phyloP scores from a whole-genome alignment of 2,329 filamentous ascomycete genomes.

The Rugonectria rugulosa region DNA sequence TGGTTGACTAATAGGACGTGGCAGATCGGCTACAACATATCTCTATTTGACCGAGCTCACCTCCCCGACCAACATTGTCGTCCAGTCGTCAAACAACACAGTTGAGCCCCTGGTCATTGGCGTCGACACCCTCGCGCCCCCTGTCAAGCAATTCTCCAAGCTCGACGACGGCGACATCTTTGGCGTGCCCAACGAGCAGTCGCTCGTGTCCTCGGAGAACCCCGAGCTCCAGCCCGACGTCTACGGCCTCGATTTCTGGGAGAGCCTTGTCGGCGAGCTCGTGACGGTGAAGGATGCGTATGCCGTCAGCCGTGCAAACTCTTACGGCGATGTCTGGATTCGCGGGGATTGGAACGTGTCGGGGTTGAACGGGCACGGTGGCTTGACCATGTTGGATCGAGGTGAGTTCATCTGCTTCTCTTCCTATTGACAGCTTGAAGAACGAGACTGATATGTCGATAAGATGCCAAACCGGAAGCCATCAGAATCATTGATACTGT shows the following conservation, averaged over 20 bases:
- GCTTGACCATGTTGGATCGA: slow-evolving; percentile 67
- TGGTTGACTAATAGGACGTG: background rate
- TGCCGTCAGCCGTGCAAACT: slow-evolving; percentile 67
- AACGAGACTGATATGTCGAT: slow-evolving; percentile 11
- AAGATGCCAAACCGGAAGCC: slow-evolving; percentile 73
- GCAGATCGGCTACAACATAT: slow-evolving; percentile 62
- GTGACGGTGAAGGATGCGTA: slow-evolving; percentile 67
- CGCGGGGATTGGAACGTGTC: slow-evolving; percentile 70
- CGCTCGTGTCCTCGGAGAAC: slow-evolving; percentile 65
- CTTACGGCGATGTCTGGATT: slow-evolving; percentile 74
- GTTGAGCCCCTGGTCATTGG: slow-evolving; percentile 69
- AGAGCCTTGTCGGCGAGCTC: slow-evolving; percentile 71
- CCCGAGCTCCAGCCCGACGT: slow-evolving; percentile 65
- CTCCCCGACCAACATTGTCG: slow-evolving; percentile 59
- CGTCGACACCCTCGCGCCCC: slow-evolving; percentile 62
- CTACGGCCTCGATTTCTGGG: slow-evolving; percentile 79
- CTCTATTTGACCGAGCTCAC: slow-evolving; percentile 70
- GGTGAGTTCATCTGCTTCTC: slow-evolving; percentile 45
- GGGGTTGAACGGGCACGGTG: slow-evolving; percentile 68
- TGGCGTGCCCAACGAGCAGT: slow-evolving; percentile 67
- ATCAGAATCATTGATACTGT: slow-evolving; percentile 71
- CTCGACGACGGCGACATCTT: slow-evolving; percentile 73
- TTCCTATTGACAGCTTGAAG: background rate
- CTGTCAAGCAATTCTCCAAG: slow-evolving; percentile 66
- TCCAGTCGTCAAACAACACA: slow-evolving; percentile 60